Conservation (phyloP, 108 stramenopile genomes). For the Skeletonema grethae region DNA sequence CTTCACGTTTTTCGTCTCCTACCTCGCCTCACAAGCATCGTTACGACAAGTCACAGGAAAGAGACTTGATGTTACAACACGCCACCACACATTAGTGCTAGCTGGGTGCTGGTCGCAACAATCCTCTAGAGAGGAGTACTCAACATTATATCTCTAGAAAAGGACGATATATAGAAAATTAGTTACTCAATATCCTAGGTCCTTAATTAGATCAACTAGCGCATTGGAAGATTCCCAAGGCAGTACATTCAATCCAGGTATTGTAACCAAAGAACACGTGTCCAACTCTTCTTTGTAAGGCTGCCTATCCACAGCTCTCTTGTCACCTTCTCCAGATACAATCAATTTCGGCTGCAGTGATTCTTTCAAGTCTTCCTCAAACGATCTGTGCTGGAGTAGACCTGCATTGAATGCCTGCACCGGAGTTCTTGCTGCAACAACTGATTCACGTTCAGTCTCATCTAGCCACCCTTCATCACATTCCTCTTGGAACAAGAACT, state of each 20-base stretch:
- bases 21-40: too few species aligned
- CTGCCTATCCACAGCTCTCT: slow-evolving; percentile 27
- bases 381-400: slow-evolving; percentile 54
- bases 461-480: slow-evolving; percentile 68
- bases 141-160: too few species aligned
- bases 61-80: too few species aligned
- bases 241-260: slow-evolving; percentile 61
- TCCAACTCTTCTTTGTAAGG: slow-evolving; percentile 43
- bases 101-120: too few species aligned
- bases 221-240: slow-evolving; percentile 60
- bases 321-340: slow-evolving; percentile 58
- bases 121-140: too few species aligned
- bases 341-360: slow-evolving; percentile 53
- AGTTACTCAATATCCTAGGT: slow-evolving; percentile 1
- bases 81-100: too few species aligned
- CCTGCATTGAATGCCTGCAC: slow-evolving; percentile 74
- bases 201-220: slow-evolving; percentile 22
- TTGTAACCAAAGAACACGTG: slow-evolving; percentile 35
- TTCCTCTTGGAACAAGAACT: slow-evolving; percentile 54
- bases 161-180: too few species aligned
- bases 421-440: slow-evolving; percentile 48
- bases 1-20: too few species aligned
- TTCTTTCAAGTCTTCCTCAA: slow-evolving; percentile 52
- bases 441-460: slow-evolving; percentile 28
- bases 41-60: too few species aligned